Conservation (phyloP, 306 rosid species). For the Morella rubra region DNA sequence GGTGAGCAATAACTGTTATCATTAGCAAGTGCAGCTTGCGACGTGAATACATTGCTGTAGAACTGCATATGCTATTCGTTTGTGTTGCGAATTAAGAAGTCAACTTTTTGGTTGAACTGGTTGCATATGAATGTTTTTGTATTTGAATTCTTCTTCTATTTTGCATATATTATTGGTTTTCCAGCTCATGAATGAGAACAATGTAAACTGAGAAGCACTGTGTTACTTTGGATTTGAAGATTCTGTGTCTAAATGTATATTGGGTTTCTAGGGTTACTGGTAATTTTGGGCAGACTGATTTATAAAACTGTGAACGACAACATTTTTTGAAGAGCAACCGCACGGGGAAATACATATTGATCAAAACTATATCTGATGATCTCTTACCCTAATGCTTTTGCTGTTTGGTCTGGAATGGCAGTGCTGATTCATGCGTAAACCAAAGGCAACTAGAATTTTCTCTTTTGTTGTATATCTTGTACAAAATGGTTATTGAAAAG, state of each 20-base stretch:
- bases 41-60: slow-evolving; percentile 11
- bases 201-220: slow-evolving; percentile 13
- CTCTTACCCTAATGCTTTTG: not conserved
- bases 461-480: not conserved
- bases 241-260: not conserved
- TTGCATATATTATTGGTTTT: slow-evolving; percentile 8
- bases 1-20: slow-evolving; percentile 43
- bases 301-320: not conserved
- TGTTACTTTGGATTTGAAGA: slow-evolving; percentile 5
- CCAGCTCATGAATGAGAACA: slow-evolving; percentile 7
- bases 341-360: no score
- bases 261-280: not conserved
- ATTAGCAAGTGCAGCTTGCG: slow-evolving; percentile 7
- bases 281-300: slow-evolving; percentile 12
- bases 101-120: not conserved
- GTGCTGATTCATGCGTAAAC: not conserved
- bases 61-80: slow-evolving; percentile 3
- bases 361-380: not conserved
- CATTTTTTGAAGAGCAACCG: not conserved
- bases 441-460: not conserved
- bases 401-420: not conserved
- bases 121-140: not conserved
- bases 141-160: slow-evolving; percentile 1
- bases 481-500: not conserved
- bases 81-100: slow-evolving; percentile 1